phyloP scores from a whole-genome alignment of 2,329 filamentous ascomycete genomes.

The Cytospora chrysosperma region DNA sequence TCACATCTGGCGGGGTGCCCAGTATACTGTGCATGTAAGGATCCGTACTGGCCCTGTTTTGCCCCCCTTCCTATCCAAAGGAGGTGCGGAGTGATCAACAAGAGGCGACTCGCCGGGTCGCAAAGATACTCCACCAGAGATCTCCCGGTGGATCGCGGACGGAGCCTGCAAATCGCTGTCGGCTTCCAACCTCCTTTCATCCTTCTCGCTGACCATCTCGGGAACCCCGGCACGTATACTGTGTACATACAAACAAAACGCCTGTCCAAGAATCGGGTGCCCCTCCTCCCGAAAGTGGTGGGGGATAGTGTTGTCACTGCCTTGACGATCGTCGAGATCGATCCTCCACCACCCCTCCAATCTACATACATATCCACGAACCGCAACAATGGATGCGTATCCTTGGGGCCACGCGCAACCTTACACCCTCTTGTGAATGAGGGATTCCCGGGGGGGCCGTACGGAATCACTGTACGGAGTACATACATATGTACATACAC shows the following conservation, averaged over 20 bases:
- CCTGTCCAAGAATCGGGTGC: neutral
- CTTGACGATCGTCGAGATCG: neutral
- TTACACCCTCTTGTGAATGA: neutral
- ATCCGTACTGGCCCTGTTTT: neutral
- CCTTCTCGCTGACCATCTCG: neutral
- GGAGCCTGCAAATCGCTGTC: slow-evolving; percentile 4
- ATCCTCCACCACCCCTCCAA: neutral
- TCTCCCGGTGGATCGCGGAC: slow-evolving; percentile 13
- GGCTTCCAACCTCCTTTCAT: slow-evolving; percentile 3
- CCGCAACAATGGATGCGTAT: neutral
- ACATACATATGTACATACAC: neutral
- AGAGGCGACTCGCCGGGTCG: neutral
- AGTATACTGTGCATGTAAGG: neutral
- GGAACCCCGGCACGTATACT: neutral
- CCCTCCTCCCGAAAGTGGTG: neutral
- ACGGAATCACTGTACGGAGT: neutral
- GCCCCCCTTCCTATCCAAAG: neutral
- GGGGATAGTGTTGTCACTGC: neutral
- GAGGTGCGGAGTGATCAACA: neutral
- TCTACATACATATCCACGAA: neutral
- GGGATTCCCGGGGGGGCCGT: neutral
- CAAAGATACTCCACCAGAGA: slow-evolving; percentile 11
- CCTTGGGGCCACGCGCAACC: slow-evolving; percentile 3
- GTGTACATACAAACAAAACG: neutral
- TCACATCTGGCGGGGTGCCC: slow-evolving; percentile 1